phyloP scores from a whole-genome alignment of 169 alveolate genomes.

The Besnoitia besnoiti region DNA sequence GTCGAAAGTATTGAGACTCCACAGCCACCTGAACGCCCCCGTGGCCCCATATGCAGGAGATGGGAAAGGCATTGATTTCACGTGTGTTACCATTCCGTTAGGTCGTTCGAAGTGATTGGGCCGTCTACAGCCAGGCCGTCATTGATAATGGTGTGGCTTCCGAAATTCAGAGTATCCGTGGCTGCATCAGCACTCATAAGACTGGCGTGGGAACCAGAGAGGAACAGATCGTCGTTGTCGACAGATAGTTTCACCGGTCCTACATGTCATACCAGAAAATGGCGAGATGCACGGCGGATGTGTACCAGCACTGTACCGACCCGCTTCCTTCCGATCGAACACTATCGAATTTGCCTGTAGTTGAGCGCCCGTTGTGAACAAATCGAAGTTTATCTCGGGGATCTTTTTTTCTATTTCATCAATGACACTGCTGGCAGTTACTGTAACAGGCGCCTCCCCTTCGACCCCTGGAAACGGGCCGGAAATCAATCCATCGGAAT shows the following conservation, averaged over 20 bases:
- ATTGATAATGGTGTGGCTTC: background rate
- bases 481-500: background rate
- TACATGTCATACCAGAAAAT: background rate
- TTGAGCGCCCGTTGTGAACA: background rate
- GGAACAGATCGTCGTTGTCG: background rate
- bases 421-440: background rate
- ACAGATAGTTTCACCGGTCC: background rate
- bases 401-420: background rate
- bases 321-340: slow-evolving; percentile 20
- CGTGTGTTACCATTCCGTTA: background rate
- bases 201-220: background rate
- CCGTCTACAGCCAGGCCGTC: background rate
- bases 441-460: background rate
- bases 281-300: background rate
- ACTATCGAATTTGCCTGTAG: background rate
- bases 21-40: slow-evolving; percentile 30
- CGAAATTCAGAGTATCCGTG: background rate
- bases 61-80: too few species aligned
- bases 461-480: background rate
- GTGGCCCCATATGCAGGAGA: too few species aligned
- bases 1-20: slow-evolving; percentile 39
- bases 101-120: background rate
- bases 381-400: background rate
- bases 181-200: background rate
- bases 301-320: background rate